Evolutionary conservation across 352 stramenopile genomes (phyloP), one percentile per base, ranked within the genome.

Genomic region (Phytophthora capsici): DNA sequence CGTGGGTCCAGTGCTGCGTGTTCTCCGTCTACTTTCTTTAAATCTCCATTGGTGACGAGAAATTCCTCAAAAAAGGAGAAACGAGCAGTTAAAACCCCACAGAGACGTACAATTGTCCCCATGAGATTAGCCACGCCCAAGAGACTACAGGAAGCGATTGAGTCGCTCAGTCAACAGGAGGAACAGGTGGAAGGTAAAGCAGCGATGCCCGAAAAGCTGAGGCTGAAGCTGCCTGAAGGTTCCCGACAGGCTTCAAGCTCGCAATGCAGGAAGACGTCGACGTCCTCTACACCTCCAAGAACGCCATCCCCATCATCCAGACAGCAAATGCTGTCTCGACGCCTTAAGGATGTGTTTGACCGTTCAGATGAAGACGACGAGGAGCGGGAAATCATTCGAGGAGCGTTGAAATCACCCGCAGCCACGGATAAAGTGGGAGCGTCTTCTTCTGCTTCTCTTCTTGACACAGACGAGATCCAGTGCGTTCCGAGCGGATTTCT

Each of bases 21-120:
- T 23, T 95, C 85, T 2, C 87, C 87, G 5, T 93, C 87, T 12
- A 73, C 60, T 17, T 95, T 93, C 66, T 91, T 95, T 52, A 84
- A 85, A 16, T 93, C 85, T 19, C 85, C 87, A 9, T 67, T 83
- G 36, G 71, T 54, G 34, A 54, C 63, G 3, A 60, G 53, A 6
- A 43, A 41, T 41, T 41, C 36, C n/a, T 5, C 43, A 14, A 51
- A 20, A 9, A 51, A 45, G 17, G 28, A 53, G 20, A 59, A 52
- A 17, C 19, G 20, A 32, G 6, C 55, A 17, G 43, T 16, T 5
- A 71, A 59, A 7, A 70, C 52, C 5, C 52, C 67, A 6, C 62
- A 66, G 36, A 46, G 59, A 40, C 46, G 54, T 7, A 56, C 47
- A 5, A 53, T 73, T 38, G 40, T 57, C 25, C 52, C 58, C 6